Base-by-base conservation (phyloP, 176 grass and related monocot species). In the Puccinellia tenuiflora region DNA sequence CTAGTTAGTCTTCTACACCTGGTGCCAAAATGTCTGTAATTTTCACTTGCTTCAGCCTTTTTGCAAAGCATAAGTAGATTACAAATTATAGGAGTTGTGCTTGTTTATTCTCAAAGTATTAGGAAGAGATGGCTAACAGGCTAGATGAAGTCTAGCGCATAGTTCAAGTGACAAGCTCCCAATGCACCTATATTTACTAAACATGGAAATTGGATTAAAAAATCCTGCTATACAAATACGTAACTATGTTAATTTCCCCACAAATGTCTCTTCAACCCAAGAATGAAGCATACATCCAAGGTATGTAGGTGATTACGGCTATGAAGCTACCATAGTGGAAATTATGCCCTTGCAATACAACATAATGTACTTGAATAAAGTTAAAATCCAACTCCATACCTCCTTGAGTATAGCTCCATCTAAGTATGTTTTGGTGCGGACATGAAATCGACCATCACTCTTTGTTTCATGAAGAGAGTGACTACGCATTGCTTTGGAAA, bases 381-480 rank as follows among this genome's bases (percentile, higher is more conserved):
- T 52, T 30, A 85, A 70, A 83, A 83, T 76, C 59, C 30, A 85
- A 61, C 56, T 60, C 59, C 83, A 65, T 72, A 98, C 96, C 92
- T 99, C 96, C 92, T 92, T 99, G 73, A 99, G 85, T 84, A 94
- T 92, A 50, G 93, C 93, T 62, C 93, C 89, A 87, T 99, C 96
- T 77, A 99, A 88, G 80, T 99, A 99, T 76, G 87, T 87, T 85
- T 90, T 95, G 20, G 96, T 99, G 81, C 90, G 87, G 42, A 99
- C 93, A 73, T 99, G 93, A 90, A 92, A 99, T 50, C 83, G 85
- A 3, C 96, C 96, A 92, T 99, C 96, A 56, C 33, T 85, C 55
- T 92, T 93, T 85, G 96, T 99, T 86, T 99, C 96, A 92, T 99
- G 96, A 78, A 99, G 78, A 83, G 96, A 99, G 86, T 99, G 96